Percentiles rank a stretch among this genome's conserved stretches.
Evolutionary conservation across 441 rosid genomes (phyloP).

Genomic region (Gossypium schwendimanii): DNA sequence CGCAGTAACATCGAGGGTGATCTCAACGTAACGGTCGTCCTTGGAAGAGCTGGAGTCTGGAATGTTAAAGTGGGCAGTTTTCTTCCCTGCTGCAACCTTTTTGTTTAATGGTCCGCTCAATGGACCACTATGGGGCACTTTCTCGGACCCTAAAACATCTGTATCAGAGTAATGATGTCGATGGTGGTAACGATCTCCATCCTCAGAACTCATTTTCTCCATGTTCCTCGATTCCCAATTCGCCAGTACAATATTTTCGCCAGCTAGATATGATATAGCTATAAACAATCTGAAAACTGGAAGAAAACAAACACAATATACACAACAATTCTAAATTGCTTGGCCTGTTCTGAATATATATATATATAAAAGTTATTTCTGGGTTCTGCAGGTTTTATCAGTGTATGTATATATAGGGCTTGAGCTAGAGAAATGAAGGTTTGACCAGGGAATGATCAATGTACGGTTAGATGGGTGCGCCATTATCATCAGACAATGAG

Average conservation of each 20-base stretch:
- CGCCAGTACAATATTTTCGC: neutral
- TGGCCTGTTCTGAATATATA: neutral
- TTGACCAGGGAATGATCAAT: neutral
- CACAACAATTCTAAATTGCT: neutral
- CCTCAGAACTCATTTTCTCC: slow-evolving; percentile 23
- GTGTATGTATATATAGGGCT: neutral
- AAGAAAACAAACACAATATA: neutral
- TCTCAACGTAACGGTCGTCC: slow-evolving; percentile 34
- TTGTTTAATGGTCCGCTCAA: slow-evolving; percentile 36
- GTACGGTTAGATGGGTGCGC: neutral
- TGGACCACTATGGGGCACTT: slow-evolving; percentile 31
- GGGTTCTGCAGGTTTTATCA: neutral
- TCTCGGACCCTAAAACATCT: slow-evolving; percentile 17
- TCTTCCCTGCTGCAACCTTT: slow-evolving; percentile 12
- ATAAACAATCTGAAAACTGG: neutral
- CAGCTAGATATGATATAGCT: neutral
- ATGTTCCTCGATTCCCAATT: neutral
- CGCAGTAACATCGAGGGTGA: slow-evolving; percentile 35
- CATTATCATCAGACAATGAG: neutral
- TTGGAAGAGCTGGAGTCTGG: slow-evolving; percentile 18
- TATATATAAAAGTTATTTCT: neutral
- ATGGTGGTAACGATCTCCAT: slow-evolving; percentile 19
- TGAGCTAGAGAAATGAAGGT: neutral
- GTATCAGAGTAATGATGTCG: slow-evolving; percentile 27
- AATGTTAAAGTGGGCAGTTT: slow-evolving; percentile 21